phyloP scores from a whole-genome alignment of 345 rosid species.

The Rhodomyrtus tomentosa region DNA sequence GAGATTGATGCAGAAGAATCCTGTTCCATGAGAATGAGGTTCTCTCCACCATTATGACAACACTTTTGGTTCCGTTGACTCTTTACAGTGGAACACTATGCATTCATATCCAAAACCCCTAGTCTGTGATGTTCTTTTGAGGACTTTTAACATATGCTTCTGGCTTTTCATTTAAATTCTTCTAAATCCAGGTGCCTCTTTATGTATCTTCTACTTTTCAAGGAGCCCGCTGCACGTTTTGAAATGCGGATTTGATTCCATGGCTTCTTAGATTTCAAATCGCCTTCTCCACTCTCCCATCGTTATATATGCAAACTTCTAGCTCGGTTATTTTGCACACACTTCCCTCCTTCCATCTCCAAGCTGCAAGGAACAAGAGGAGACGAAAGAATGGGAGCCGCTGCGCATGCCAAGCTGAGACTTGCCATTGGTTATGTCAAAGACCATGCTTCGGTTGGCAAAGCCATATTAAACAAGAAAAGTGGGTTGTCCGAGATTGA shows the following conservation, averaged over 20 bases:
- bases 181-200: not conserved
- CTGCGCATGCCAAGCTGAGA: slow-evolving; percentile 40
- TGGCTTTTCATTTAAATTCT: not conserved
- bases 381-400: slow-evolving; percentile 32
- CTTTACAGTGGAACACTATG: slow-evolving; percentile 15
- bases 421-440: slow-evolving; percentile 53
- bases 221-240: not conserved
- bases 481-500: slow-evolving; percentile 48
- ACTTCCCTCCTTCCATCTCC: not conserved
- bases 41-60: slow-evolving; percentile 23
- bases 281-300: not conserved
- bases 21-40: slow-evolving; percentile 49
- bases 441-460: slow-evolving; percentile 76
- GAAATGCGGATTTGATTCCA: not conserved
- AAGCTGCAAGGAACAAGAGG: not conserved
- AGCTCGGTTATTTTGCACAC: slow-evolving; percentile 1
- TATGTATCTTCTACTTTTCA: not conserved
- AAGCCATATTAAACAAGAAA: slow-evolving; percentile 46
- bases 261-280: not conserved
- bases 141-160: not conserved
- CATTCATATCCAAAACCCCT: slow-evolving; percentile 30
- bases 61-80: slow-evolving; percentile 32
- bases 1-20: slow-evolving; percentile 44
- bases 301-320: slow-evolving; percentile 2
- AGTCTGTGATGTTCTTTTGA: slow-evolving; percentile 6